Evolutionary conservation across 2,329 filamentous ascomycete genomes (phyloP), one percentile per base, ranked within the genome.

Genomic region (Fusarium floridanum): DNA sequence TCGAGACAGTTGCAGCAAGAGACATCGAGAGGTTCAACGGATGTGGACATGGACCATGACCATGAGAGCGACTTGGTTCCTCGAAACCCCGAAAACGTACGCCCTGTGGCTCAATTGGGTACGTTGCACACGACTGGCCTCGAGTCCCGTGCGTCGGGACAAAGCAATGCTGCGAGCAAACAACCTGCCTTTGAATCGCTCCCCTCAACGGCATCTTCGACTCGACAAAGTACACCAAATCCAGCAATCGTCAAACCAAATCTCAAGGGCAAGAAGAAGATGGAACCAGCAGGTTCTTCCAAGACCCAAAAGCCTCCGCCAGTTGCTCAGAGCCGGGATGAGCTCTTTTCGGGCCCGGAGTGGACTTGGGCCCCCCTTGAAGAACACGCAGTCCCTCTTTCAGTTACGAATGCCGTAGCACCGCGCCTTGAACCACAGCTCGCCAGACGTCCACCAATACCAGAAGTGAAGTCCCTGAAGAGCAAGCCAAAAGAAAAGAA

Each of bases 1-100:
- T 78, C 79, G 10, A 75, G 77, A 5, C 81, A 82, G 59, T 37
- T 81, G 16, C 72, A 77, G 6, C 70, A 69, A 55, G 81, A 82
- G 50, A 63, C 61, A 1, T 57, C 68, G 8, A 67, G 53, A 1
- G 66, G 70, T 24, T 65, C 67, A 12, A 41, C 50, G 10, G 48
- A 55, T 6, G 55, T 60, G 11, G 57, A 73, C 3, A 66, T 65
- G 20, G 70, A 59, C 9, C 68, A 66, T 20, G 57, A 45, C 8
- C 50, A 65, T 2, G 61, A 60, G 20, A 36, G 17, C 37, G 62
- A 67, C 7, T 37, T 50, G 48, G 32, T 45, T 24, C 29, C 34
- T 27, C 59, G 34, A 9, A 36, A 60, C n/a, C 50, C n/a, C 12
- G 43, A 43, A 29, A 56, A 66, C 14, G 32, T 56, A 24, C 53